phyloP scores from a whole-genome alignment of 176 grass and related monocot genomes.

The Musa troglodytarum region DNA sequence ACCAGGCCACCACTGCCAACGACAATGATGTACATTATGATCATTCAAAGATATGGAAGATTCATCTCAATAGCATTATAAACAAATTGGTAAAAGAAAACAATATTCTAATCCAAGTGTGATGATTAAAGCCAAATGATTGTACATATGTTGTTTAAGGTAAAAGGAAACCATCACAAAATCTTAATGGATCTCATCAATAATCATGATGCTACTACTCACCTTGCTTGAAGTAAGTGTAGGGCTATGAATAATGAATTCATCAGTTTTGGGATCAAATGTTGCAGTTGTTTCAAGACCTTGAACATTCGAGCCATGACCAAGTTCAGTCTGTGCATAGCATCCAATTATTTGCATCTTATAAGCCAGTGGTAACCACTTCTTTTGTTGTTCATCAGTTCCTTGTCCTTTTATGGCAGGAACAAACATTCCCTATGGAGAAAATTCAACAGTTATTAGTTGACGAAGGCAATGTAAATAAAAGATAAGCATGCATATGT shows the following conservation, averaged over 20 bases:
- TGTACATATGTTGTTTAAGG: neutral
- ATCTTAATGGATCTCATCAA: neutral
- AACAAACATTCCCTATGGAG: constrained; percentile 89
- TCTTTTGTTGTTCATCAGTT: constrained; percentile 87
- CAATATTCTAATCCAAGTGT: neutral
- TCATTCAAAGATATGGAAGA: neutral
- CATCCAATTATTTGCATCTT: constrained; percentile 94
- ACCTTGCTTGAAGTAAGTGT: constrained; percentile 98
- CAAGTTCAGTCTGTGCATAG: constrained; percentile 98
- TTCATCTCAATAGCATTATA: neutral
- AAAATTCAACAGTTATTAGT: constrained; percentile 4
- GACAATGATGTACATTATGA: constrained; percentile 7
- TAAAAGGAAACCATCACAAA: neutral
- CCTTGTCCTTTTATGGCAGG: constrained; percentile 97
- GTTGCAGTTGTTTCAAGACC: constrained; percentile 98
- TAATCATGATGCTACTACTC: constrained; percentile 9
- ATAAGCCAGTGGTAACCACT: constrained; percentile 85
- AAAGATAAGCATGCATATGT: constrained; percentile 11
- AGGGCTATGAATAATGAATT: constrained; percentile 93
- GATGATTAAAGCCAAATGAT: neutral
- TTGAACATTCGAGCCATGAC: constrained; percentile 95
- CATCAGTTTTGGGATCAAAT: constrained; percentile 74
- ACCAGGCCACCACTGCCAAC: constrained; percentile 95
- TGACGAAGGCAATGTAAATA: neutral
- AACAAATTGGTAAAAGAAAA: neutral